Percentiles rank a stretch among this genome's conserved stretches.
phyloP scores from a whole-genome alignment of 345 rosid species.

The Cochlearia excelsa region DNA sequence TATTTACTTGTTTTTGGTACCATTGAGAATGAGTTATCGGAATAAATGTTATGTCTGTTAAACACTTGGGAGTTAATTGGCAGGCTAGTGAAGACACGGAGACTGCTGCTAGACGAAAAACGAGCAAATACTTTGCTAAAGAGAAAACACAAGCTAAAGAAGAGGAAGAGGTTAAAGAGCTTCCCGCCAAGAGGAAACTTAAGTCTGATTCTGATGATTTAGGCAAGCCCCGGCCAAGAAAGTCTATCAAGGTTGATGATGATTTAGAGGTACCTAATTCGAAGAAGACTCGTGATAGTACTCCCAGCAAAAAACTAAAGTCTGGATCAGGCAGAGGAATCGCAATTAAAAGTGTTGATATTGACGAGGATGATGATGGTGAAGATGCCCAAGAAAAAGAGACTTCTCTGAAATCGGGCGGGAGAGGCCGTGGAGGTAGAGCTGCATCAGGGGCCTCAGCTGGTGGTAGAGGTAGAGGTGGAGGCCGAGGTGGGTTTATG shows the following conservation, averaged over 20 bases:
- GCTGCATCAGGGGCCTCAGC: constrained; percentile 57
- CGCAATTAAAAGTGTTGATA: constrained; percentile 46
- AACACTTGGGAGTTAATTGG: constrained; percentile 26
- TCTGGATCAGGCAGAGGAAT: constrained; percentile 64
- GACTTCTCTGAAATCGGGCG: constrained; percentile 57
- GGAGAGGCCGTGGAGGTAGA: constrained; percentile 86
- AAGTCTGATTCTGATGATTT: constrained; percentile 38
- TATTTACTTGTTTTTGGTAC: constrained; percentile 4
- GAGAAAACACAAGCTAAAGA: constrained; percentile 61
- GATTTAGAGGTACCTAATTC: constrained; percentile 56
- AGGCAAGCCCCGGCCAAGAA: constrained; percentile 51
- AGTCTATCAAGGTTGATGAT: constrained; percentile 46
- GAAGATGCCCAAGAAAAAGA: constrained; percentile 52
- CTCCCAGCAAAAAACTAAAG: constrained; percentile 82
- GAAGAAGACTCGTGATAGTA: constrained; percentile 47
- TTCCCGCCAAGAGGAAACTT: constrained; percentile 69
- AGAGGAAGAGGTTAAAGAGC: constrained; percentile 46
- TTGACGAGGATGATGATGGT: constrained; percentile 51
- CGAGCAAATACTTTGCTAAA: constrained; percentile 87
- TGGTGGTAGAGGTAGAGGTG: constrained; percentile 88
- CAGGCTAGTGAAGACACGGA: constrained; percentile 51
- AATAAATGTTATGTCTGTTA: constrained; percentile 5
- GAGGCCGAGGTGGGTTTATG: constrained; percentile 91
- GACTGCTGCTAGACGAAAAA: constrained; percentile 65
- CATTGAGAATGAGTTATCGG: constrained; percentile 5